These are phyloP conservation scores for Ambrosiella xylebori DNA, from an alignment of 2,329 filamentous ascomycete species.

Conservation along the genomic window DNA sequence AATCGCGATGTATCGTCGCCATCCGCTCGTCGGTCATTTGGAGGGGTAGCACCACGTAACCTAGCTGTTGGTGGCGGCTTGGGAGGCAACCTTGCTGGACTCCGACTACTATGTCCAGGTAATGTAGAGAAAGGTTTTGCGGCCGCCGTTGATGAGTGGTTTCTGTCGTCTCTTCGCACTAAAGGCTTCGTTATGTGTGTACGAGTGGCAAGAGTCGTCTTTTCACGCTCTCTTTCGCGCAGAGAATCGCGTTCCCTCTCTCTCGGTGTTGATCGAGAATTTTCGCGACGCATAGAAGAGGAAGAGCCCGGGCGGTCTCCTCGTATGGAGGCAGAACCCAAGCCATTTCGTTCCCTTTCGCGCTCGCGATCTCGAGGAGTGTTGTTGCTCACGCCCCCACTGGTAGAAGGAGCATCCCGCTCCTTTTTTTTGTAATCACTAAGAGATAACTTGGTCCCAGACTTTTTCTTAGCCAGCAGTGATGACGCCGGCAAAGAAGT, in stretches of 20 bases:
- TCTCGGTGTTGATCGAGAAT: neutral
- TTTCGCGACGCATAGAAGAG: neutral
- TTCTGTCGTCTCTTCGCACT: slow-evolving; percentile 2
- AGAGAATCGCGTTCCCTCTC: slow-evolving; percentile 5
- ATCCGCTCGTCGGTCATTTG: neutral
- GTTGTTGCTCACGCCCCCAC: neutral
- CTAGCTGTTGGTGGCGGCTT: slow-evolving; percentile 6
- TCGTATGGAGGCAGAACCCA: neutral
- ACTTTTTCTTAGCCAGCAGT: slow-evolving; percentile 30
- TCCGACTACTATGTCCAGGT: neutral
- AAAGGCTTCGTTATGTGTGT: neutral
- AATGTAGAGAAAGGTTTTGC: neutral
- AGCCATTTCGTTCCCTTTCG: slow-evolving; percentile 1
- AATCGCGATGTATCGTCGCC: neutral
- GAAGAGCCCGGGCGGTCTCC: neutral
- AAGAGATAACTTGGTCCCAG: slow-evolving; percentile 33
- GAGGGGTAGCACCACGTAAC: neutral
- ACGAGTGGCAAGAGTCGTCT: neutral
- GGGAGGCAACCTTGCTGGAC: slow-evolving; percentile 3
- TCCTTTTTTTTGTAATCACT: slow-evolving; percentile 42
- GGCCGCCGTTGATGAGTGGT: neutral
- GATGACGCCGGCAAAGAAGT: slow-evolving; percentile 23
- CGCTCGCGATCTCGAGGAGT: slow-evolving; percentile 5
- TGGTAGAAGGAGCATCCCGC: neutral
- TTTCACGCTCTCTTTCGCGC: slow-evolving; percentile 1